These are phyloP conservation scores for Psilocybe azurescens DNA, from an alignment of 768 basidiomycete species.

Conservation along the genomic window DNA sequence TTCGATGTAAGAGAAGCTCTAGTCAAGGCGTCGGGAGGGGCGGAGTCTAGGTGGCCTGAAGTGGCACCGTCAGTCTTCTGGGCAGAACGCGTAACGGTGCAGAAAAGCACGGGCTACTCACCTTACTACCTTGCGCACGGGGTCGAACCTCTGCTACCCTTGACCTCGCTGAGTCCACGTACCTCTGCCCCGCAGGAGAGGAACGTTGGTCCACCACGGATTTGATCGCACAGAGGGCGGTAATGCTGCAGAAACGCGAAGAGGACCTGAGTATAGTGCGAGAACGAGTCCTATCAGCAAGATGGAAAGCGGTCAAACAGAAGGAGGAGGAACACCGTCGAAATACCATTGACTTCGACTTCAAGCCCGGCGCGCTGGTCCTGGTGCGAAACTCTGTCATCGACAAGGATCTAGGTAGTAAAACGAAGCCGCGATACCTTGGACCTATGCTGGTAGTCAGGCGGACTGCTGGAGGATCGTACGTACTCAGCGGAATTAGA, in stretches of 20 bases:
- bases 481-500: conserved; percentile 35
- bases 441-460: conserved; percentile 31
- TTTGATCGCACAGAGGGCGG: conserved; percentile 17
- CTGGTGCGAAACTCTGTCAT: too few species aligned
- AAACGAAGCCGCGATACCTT: too few species aligned
- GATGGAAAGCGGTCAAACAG: conserved; percentile 29
- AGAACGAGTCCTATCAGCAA: conserved; percentile 9
- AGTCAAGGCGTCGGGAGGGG: conserved; percentile 33
- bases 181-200: conserved; percentile 5
- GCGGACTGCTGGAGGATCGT: conserved; percentile 32
- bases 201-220: conserved; percentile 8
- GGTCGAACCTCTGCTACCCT: conserved; percentile 14
- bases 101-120: conserved; percentile 35
- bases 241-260: conserved; percentile 18
- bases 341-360: conserved; percentile 25
- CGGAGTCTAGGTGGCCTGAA: conserved; percentile 36
- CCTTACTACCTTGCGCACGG: conserved; percentile 40
- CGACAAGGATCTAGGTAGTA: too few species aligned
- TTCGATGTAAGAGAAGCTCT: conserved; percentile 32
- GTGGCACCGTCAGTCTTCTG: conserved; percentile 32
- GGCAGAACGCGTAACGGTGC: conserved; percentile 36
- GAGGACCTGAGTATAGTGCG: conserved; percentile 13
- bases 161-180: conserved; percentile 23
- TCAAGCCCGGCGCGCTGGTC: conserved; percentile 7
- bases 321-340: conserved; percentile 21